Percentiles rank a stretch among this genome's conserved stretches.
Evolutionary conservation across 768 basidiomycete genomes (phyloP).

Genomic region (Porphyrellus cyaneotinctus): DNA sequence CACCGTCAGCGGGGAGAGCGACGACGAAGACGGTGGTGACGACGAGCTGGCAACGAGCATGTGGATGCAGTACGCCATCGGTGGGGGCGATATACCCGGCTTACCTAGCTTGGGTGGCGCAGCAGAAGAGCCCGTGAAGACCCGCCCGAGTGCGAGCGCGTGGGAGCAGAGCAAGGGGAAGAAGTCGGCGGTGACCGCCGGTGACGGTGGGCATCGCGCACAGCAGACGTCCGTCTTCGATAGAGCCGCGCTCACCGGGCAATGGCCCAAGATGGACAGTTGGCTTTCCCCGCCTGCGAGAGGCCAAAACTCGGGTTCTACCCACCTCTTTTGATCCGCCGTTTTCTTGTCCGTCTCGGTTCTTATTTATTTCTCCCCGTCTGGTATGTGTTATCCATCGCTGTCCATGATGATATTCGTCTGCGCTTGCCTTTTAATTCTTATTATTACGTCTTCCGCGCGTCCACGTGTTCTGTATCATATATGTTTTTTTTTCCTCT

Average conservation of each 20-base stretch:
- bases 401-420: background rate
- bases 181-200: constrained; percentile 13
- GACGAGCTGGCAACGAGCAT: constrained; percentile 17
- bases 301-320: constrained; percentile 30
- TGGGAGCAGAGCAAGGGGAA: constrained; percentile 27
- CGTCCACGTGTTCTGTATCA: constrained; percentile 21
- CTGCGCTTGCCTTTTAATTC: background rate
- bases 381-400: background rate
- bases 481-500: constrained; percentile 11
- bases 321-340: constrained; percentile 27
- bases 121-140: constrained; percentile 2
- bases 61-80: constrained; percentile 32
- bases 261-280: constrained; percentile 35
- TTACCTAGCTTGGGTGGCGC: constrained; percentile 9
- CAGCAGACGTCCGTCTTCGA: constrained; percentile 26
- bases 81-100: constrained; percentile 20
- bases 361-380: background rate
- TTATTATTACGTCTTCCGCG: constrained; percentile 1
- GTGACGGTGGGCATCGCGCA: constrained; percentile 21
- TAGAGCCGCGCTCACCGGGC: constrained; percentile 26
- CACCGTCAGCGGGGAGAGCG: constrained; percentile 11
- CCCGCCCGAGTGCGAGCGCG: background rate
- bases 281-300: constrained; percentile 29
- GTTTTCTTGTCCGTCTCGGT: background rate
- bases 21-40: constrained; percentile 24